Evolutionary conservation across 2,329 filamentous ascomycete species (phyloP).

Genomic region (Pseudogymnoascus sp.): DNA sequence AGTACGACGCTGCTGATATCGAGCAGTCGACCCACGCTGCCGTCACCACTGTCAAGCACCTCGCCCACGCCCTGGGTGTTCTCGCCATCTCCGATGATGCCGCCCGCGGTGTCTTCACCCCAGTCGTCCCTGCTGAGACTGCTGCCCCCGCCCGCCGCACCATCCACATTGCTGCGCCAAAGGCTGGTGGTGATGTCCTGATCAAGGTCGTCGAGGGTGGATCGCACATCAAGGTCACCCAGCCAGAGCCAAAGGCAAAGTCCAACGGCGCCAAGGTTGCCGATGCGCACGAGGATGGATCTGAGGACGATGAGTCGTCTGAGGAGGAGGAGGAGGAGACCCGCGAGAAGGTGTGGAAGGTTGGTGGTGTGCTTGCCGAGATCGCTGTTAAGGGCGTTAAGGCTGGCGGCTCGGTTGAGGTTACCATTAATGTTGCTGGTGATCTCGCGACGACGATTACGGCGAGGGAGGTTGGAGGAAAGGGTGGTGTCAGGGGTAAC

Average conservation of each 20-base stretch:
- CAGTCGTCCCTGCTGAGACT: constrained; percentile 77
- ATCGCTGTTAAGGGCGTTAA: constrained; percentile 74
- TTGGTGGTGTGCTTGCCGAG: constrained; percentile 74
- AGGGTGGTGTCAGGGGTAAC: constrained; percentile 27
- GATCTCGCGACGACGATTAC: constrained; percentile 76
- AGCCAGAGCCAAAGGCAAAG: constrained; percentile 72
- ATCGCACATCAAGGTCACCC: constrained; percentile 87
- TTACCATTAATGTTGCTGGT: constrained; percentile 78
- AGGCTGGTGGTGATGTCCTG: constrained; percentile 78
- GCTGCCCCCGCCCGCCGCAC: constrained; percentile 82
- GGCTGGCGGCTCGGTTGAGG: constrained; percentile 85
- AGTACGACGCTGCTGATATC: constrained; percentile 89
- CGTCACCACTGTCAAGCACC: constrained; percentile 88
- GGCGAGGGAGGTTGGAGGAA: constrained; percentile 66
- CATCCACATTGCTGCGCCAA: constrained; percentile 66
- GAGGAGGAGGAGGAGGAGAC: constrained; percentile 82
- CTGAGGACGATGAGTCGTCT: constrained; percentile 40
- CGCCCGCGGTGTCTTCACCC: constrained; percentile 62
- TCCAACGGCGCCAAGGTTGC: constrained; percentile 49
- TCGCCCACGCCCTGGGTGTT: constrained; percentile 80
- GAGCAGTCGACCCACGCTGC: constrained; percentile 93
- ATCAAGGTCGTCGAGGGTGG: constrained; percentile 82
- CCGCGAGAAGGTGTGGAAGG: constrained; percentile 87
- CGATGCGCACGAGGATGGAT: constrained; percentile 53
- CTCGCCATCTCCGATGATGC: constrained; percentile 54